Conservation (phyloP, 1,139 yeast genomes). For the Debaryomyces subglobosus region DNA sequence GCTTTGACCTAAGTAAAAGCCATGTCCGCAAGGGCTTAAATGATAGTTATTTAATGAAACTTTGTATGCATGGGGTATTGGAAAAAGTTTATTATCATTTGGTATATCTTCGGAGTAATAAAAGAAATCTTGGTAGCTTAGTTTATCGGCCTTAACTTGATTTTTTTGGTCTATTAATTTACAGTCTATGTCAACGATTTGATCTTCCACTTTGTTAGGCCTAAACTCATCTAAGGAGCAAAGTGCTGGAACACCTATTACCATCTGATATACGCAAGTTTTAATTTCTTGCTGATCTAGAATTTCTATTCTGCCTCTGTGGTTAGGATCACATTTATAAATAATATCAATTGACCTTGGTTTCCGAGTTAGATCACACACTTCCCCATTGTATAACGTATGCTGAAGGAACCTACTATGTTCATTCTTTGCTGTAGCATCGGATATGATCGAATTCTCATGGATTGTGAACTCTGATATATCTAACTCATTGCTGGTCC, state of each 20-base stretch:
- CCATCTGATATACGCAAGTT: conserved; percentile 72
- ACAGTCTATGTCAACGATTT: conserved; percentile 47
- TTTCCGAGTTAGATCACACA: conserved; percentile 71
- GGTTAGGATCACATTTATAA: conserved; percentile 62
- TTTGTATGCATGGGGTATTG: conserved; percentile 24
- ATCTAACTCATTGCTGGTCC: conserved; percentile 15
- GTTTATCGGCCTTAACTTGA: conserved; percentile 9
- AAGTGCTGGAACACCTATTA: conserved; percentile 58
- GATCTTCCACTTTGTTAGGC: conserved; percentile 39
- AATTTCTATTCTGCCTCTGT: conserved; percentile 34
- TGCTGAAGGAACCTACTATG: conserved; percentile 49
- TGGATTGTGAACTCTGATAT: conserved; percentile 23
- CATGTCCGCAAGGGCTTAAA: conserved; percentile 33
- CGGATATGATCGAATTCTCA: conserved; percentile 20
- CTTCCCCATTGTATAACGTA: conserved; percentile 58
- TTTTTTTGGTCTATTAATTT: conserved; percentile 29
- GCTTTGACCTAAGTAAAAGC: conserved; percentile 32
- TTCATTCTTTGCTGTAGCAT: conserved; percentile 13
- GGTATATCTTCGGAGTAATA: conserved; percentile 11
- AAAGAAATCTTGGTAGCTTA: conserved; percentile 14
- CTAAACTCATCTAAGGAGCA: conserved; percentile 57
- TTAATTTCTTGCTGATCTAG: conserved; percentile 60
- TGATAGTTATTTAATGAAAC: conserved; percentile 31
- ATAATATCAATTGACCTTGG: conserved; percentile 67
- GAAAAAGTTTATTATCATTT: conserved; percentile 17